phyloP scores from a whole-genome alignment of 106 monocot species.

The Allium cepa region DNA sequence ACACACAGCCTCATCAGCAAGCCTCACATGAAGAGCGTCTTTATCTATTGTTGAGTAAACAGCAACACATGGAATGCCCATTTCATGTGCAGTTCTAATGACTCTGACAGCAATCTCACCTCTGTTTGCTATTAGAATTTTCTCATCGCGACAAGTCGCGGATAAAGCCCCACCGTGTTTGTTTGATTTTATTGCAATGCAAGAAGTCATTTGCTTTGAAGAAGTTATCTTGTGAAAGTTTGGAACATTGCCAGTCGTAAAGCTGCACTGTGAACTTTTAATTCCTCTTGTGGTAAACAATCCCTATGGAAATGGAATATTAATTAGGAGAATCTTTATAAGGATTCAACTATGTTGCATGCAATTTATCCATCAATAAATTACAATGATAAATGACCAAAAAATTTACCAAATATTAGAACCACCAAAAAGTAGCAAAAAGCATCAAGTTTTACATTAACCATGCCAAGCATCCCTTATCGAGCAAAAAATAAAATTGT shows the following conservation, averaged over 20 bases:
- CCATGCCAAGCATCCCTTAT: too few species aligned
- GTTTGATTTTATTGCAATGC: constrained; percentile 20
- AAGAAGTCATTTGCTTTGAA: constrained; percentile 20
- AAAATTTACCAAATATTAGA: too few species aligned
- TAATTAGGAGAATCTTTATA: neutral
- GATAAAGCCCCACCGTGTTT: constrained; percentile 45
- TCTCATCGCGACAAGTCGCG: constrained; percentile 57
- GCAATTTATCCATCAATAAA: too few species aligned
- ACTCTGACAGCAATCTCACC: constrained; percentile 94
- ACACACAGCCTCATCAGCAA: constrained; percentile 90
- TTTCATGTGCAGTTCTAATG: constrained; percentile 92
- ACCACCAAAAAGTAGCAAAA: too few species aligned
- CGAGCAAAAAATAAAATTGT: too few species aligned
- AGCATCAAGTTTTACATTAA: too few species aligned
- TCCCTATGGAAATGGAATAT: constrained; percentile 24
- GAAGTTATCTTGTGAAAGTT: constrained; percentile 42
- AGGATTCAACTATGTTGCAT: too few species aligned
- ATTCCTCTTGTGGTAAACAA: constrained; percentile 48
- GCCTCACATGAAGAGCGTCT: constrained; percentile 84
- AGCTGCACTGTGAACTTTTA: constrained; percentile 56
- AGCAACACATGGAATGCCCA: constrained; percentile 97
- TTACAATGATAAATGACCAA: too few species aligned
- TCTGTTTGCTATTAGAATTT: constrained; percentile 92
- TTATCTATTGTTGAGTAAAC: constrained; percentile 88
- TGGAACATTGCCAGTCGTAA: constrained; percentile 39